These are phyloP conservation scores for Austroboletus novae-zelandiae DNA, from an alignment of 1,284 basidiomycete species.

Conservation along the genomic window DNA sequence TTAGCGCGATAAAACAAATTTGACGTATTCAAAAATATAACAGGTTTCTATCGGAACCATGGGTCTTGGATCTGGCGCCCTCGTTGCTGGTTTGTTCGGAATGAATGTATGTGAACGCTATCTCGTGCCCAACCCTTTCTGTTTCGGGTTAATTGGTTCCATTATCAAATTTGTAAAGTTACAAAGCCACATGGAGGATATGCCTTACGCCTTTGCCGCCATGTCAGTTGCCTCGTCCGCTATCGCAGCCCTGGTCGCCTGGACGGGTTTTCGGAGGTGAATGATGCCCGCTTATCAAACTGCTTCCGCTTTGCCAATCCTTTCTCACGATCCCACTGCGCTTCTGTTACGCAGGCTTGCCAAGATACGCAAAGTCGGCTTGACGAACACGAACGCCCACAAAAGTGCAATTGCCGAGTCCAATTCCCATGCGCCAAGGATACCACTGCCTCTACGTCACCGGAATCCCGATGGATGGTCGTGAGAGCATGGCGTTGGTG, in stretches of 20 bases:
- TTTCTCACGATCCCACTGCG: conserved; percentile 5
- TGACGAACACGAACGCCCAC: conserved; percentile 39
- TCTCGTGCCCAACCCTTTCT: conserved; percentile 16
- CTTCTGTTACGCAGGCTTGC: conserved; percentile 35
- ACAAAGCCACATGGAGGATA: conserved; percentile 65
- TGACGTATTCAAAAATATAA: conserved; percentile 3
- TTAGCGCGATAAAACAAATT: conserved; percentile 4
- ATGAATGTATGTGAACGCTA: conserved; percentile 77
- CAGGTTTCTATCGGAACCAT: conserved; percentile 92
- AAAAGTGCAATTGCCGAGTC: conserved; percentile 22
- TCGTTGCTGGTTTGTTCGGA: conserved; percentile 89
- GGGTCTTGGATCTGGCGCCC: conserved; percentile 90
- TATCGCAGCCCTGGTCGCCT: conserved; percentile 55
- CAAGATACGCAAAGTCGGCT: conserved; percentile 51
- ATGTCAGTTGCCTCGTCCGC: conserved; percentile 58
- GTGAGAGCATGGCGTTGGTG: conserved; percentile 23
- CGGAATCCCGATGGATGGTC: conserved; percentile 53
- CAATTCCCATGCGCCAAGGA: conserved; percentile 41
- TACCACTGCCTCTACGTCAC: conserved; percentile 57
- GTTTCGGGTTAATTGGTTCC: conserved; percentile 22
- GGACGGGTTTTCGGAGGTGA: conserved; percentile 61
- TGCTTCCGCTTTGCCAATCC: conserved; percentile 1
- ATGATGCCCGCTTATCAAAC: conserved; percentile 16
- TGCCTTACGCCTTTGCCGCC: conserved; percentile 63
- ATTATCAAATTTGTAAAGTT: conserved; percentile 43